Conservation (phyloP, 176 grass and related monocot species). For the Tillandsia leiboldiana region DNA sequence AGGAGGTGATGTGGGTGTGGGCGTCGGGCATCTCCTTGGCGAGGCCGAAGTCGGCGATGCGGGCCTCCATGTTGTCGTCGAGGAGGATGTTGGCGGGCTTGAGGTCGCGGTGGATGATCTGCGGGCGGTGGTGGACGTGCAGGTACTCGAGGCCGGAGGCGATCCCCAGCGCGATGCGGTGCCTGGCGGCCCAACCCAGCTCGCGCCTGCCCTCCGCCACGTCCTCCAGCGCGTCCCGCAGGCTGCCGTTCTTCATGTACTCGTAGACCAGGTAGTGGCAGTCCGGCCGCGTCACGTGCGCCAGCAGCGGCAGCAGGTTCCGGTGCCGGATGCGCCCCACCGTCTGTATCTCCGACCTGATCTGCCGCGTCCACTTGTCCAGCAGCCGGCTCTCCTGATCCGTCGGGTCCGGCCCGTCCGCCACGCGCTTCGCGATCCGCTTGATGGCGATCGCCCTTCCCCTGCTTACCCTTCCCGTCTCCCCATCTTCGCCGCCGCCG, state of each 20-base stretch:
- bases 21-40: conserved; percentile 56
- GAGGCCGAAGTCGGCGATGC: conserved; percentile 78
- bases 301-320: conserved; percentile 61
- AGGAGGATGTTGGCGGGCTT: conserved; percentile 91
- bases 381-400: conserved; percentile 54
- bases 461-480: not conserved
- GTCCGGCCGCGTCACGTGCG: conserved; percentile 50
- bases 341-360: conserved; percentile 82
- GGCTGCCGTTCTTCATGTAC: conserved; percentile 83
- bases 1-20: conserved; percentile 37
- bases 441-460: conserved; percentile 58
- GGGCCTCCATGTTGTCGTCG: conserved; percentile 61
- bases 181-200: conserved; percentile 47
- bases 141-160: conserved; percentile 77
- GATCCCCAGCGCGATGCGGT: conserved; percentile 48
- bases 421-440: conserved; percentile 35
- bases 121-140: conserved; percentile 50
- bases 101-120: conserved; percentile 77
- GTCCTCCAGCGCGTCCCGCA: conserved; percentile 33
- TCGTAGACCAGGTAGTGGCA: conserved; percentile 90
- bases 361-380: conserved; percentile 59
- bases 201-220: not conserved
- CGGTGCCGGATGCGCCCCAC: conserved; percentile 77
- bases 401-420: conserved; percentile 10
- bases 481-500: not conserved